Base-by-base conservation (phyloP, 495 filamentous ascomycete genomes). In the Neurospora sublineolata region DNA sequence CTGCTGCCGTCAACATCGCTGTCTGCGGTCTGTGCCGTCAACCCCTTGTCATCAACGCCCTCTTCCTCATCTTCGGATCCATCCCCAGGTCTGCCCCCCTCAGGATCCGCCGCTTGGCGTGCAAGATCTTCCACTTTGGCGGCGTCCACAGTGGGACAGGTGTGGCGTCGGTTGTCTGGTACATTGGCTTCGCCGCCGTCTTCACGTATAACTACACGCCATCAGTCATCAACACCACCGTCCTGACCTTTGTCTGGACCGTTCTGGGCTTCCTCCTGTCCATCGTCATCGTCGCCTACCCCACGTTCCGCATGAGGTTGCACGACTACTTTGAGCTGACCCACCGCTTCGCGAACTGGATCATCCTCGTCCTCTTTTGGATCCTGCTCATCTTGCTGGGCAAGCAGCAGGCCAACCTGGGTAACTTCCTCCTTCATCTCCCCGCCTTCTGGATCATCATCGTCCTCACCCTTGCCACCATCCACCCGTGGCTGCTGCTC, bases 41-140 rank as follows among this genome's bases (percentile, higher is more conserved):
- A 75, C 91, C 92, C 68, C 82, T 91, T 42, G 86, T 93, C 36
- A 83, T 94, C 76, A 94, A 94, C 79, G 70, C 85, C 37, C 86
- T 93, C 41, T 94, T 90, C 75, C 78, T 82, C 69, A 75, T 88
- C 68, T 88, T 88, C 69, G 90, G 78, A 70, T 71, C 76, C 27
- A 76, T 83, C 70, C 92, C 92, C 1, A 81, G 85, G 33, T 89
- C 84, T 8, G 84, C 86, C 58, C 92, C 92, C 2, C 79, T 92
- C 39, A 79, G 83, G 36, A 79, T 94, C 69, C 90, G 92, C 64
- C 84, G 86, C 3, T 79, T 88, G 36, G 84, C 88, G 3, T 88
- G 89, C 64, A 92, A 92, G 74, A 84, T 92, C 37, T 93, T 92
- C 76, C 89, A 93, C 75, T 88, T 91, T 75, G 92, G 92, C 67